A percentile compares a stretch with the other conserved stretches of the same genome.
These are phyloP conservation scores for Scedosporium boydii DNA, from an alignment of 2,329 filamentous ascomycete genomes.

Conservation along the genomic window DNA sequence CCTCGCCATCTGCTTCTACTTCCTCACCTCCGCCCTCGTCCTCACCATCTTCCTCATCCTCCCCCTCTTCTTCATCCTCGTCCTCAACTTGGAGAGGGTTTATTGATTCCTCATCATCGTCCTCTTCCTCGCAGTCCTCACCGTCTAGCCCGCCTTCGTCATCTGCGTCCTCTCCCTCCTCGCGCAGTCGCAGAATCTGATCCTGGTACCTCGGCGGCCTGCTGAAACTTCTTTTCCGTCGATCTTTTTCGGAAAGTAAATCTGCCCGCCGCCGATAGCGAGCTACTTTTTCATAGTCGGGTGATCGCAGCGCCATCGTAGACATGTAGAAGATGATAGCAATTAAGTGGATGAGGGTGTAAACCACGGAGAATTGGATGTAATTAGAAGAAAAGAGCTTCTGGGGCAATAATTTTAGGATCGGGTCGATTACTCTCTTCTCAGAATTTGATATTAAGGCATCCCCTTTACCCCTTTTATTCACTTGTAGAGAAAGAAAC, in stretches of 20 bases:
- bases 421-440: too few species aligned
- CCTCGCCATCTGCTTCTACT: neutral
- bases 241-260: neutral
- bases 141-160: neutral
- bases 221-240: neutral
- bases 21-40: neutral
- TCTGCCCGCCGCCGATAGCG: neutral
- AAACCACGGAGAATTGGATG: too few species aligned
- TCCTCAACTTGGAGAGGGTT: neutral
- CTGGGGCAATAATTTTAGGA: too few species aligned
- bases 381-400: too few species aligned
- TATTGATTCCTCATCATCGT: neutral
- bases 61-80: neutral
- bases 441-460: too few species aligned
- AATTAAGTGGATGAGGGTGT: too few species aligned
- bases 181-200: neutral
- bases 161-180: neutral
- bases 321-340: neutral
- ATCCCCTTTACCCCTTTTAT: too few species aligned
- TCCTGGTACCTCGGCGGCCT: neutral
- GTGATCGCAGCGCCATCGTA: neutral
- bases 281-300: neutral
- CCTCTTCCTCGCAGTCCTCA: neutral
- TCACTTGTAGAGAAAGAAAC: neutral
- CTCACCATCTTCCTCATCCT: neutral